Conservation (phyloP, 495 filamentous ascomycete genomes). For the Acidiella bohemica region DNA sequence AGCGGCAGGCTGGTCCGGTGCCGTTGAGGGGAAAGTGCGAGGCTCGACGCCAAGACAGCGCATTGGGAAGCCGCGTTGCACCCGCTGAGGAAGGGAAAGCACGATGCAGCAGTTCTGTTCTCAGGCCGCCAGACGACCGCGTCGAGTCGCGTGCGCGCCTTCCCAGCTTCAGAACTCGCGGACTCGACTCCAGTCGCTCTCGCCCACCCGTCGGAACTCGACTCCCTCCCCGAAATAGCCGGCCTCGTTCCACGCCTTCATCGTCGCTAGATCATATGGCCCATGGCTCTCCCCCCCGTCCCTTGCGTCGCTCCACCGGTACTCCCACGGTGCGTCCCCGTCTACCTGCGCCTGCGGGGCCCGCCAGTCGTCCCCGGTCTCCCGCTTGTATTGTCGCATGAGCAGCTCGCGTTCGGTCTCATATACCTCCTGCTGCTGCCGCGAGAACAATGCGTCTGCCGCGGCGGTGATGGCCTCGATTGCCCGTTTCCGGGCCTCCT, state of each 20-base stretch:
- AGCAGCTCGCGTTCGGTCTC: conserved; percentile 76
- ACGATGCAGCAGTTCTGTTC: no score
- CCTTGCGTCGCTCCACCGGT: conserved; percentile 76
- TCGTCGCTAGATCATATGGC: conserved; percentile 68
- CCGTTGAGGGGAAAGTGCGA: no score
- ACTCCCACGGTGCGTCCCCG: conserved; percentile 59
- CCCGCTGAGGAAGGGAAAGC: no score
- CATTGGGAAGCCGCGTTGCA: no score
- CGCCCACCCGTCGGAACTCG: conserved; percentile 60
- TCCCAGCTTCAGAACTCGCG: conserved; percentile 39
- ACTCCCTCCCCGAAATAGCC: conserved; percentile 93
- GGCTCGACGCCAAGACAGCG: no score
- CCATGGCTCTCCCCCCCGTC: conserved; percentile 71
- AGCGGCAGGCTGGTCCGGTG: no score
- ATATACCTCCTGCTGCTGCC: conserved; percentile 78
- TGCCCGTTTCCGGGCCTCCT: conserved; percentile 50
- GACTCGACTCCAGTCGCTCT: conserved; percentile 46
- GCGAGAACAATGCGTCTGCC: conserved; percentile 67
- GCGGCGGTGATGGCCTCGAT: conserved; percentile 78
- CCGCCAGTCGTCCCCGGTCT: conserved; percentile 86
- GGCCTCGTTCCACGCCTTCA: conserved; percentile 76
- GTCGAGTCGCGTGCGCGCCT: no score
- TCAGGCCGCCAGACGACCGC: no score
- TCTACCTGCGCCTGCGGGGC: conserved; percentile 30
- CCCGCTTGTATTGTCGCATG: conserved; percentile 67